Evolutionary conservation across 768 basidiomycete species (phyloP), one percentile per base, ranked within the genome.

Genomic region (Suillus americanus): DNA sequence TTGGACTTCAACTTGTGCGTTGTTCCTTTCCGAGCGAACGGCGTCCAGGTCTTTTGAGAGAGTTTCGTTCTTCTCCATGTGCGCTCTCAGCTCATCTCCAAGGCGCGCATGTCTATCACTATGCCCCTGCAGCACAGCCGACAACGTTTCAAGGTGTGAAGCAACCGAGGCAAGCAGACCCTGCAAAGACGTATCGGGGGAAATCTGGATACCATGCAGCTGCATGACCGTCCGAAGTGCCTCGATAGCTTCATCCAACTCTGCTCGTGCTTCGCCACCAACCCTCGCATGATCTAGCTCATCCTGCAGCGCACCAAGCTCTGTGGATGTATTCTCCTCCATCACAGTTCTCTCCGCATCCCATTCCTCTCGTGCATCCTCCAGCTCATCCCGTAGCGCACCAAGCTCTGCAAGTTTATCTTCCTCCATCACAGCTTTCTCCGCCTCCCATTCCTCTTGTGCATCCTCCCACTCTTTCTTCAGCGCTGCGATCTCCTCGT

Each of bases 31-130:
- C 35, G 73, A 77, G 53, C 82, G 77, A 10, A 80, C 80, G 7
- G 82, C 80, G 64, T 89, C 89, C 43, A 90, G 70, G 65, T 89
- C 86, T 62, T 77, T 75, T 60, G 75, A 75, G 50, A 88, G 68
- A 7, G 75, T 67, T 65, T 86, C 85, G 5, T 81, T 79, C 65
- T 81, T 82, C 64, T 83, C 83, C 23, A 82, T 62, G 3, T 81
- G 82, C 38, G 66, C 68, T 46, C 78, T 75, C 23, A 88, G 75
- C 61, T 85, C 83, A 30, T 84, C 84, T 68, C 86, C 85, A 62
- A 86, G 64, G 67, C 77, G 79, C 59, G 80, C 78, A 41, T 80
- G 78, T 37, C 69, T 76, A 67, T 78, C 74, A 40, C 76, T 70
- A 71, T 82, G 77, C 16, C 75, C 71, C 18, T 83, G 79, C 50